Base-by-base conservation (phyloP, 805 yeast species). In the Saccharomycopsis oosterbeekiorum region DNA sequence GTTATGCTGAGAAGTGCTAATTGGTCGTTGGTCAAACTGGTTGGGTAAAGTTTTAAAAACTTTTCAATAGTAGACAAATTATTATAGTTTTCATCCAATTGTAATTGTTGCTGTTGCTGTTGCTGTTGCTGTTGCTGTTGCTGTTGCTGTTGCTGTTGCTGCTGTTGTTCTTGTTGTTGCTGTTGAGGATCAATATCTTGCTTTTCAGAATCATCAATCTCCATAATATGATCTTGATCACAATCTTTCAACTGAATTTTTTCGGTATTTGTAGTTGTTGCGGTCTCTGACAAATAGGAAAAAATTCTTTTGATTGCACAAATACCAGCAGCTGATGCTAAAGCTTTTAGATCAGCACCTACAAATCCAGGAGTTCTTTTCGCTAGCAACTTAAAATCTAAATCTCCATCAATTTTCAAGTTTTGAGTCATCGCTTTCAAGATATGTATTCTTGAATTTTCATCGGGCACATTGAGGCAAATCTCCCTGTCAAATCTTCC, bases 401-500 rank as follows among this genome's bases (percentile, higher is more conserved):
- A 82, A 6, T 72, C 81, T 2, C 89, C 92, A 56, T 82, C 83
- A 50, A 90, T 75, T 68, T 86, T 84, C 66, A 94, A 76, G 36
- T 76, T 76, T 29, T 77, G 70, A 0, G 94, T 84, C 86, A 91
- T 86, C 34, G 94, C 81, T 67, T 80, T 76, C 66, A 94, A 74
- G 60, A 94, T 94, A 51, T 85, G 81, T 60, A 83, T 77, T 66
- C 99, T 80, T 10, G 94, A 86, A 1, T 79, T 77, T 71, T 93
- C 97, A 71, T 88, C 87, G 2, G 99, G 99, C n/a, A 94, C 98
- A 68, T 89, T 88, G 65, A 94, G 80, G 70, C 96, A 87, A 37
- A 94, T 93, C 74, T 94, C 99, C 65, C 97, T 79, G 68, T 94
- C 99, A 68, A 94, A 94, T 68, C 99, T 81, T 2, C 99, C 99